Conservation (phyloP, 1,284 basidiomycete species). For the Heterobasidion parviporum region DNA sequence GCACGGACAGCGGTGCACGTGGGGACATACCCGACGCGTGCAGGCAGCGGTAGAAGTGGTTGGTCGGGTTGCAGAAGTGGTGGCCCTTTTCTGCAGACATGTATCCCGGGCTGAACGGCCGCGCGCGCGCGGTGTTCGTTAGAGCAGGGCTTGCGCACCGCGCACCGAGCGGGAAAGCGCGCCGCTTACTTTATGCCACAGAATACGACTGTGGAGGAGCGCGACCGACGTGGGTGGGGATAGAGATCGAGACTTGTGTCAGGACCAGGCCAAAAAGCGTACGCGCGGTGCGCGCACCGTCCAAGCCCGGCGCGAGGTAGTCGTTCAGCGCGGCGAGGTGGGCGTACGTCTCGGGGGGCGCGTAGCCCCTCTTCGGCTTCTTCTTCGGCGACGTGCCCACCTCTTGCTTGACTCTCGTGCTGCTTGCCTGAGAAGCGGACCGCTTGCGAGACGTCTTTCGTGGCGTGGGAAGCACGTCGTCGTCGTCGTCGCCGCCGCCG, state of each 20-base stretch:
- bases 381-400: neutral
- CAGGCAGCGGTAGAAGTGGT: slow-evolving; percentile 38
- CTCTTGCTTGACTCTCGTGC: neutral
- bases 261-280: no score
- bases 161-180: neutral
- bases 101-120: slow-evolving; percentile 22
- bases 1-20: no score
- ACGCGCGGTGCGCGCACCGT: slow-evolving; percentile 25
- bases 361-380: slow-evolving; percentile 29
- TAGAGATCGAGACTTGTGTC: neutral
- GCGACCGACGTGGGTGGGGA: neutral
- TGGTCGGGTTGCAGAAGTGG: slow-evolving; percentile 48
- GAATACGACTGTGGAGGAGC: slow-evolving; percentile 41
- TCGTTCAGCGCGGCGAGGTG: slow-evolving; percentile 36
- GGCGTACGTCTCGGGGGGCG: slow-evolving; percentile 36
- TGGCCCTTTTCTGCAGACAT: slow-evolving; percentile 36
- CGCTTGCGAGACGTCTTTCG: neutral
- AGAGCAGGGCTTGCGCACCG: neutral
- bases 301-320: slow-evolving; percentile 31
- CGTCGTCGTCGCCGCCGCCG: neutral
- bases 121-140: neutral
- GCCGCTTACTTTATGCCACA: slow-evolving; percentile 56
- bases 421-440: neutral
- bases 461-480: neutral
- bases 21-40: slow-evolving; percentile 19